A percentile compares a stretch with the other conserved stretches of the same genome.
These are phyloP conservation scores for Thozetella sp. DNA, from an alignment of 495 filamentous ascomycete species.

Conservation along the genomic window DNA sequence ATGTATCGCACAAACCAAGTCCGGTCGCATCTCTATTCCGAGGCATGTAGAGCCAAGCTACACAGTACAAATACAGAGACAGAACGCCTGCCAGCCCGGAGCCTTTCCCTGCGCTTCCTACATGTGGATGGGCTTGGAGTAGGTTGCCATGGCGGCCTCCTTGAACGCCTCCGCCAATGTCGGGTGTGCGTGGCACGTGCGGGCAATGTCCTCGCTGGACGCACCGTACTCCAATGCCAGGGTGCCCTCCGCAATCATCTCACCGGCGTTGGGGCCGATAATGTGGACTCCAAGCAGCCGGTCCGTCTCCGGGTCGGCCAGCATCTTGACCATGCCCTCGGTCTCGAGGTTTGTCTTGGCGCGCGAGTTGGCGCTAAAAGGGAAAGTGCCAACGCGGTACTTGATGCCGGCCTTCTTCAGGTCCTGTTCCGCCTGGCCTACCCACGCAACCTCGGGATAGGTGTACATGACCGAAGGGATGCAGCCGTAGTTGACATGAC, in stretches of 20 bases:
- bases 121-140: constrained; percentile 95
- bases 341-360: constrained; percentile 99
- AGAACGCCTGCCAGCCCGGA: not conserved
- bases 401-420: constrained; percentile 86
- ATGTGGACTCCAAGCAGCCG: constrained; percentile 95
- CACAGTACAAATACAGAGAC: not conserved
- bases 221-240: constrained; percentile 96
- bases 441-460: constrained; percentile 97
- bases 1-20: not conserved
- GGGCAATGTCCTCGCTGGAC: constrained; percentile 89
- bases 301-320: constrained; percentile 96
- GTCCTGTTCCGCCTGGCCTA: constrained; percentile 96
- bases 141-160: constrained; percentile 98
- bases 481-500: constrained; percentile 97
- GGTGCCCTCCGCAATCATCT: constrained; percentile 99
- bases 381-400: constrained; percentile 91
- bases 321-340: constrained; percentile 96
- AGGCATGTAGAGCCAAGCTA: not conserved
- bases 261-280: constrained; percentile 91
- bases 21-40: not conserved
- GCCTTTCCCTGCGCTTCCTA: constrained; percentile 46
- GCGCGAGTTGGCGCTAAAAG: constrained; percentile 95
- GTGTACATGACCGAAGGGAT: constrained; percentile 99
- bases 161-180: constrained; percentile 98
- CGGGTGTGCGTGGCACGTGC: constrained; percentile 96